phyloP scores from a whole-genome alignment of 495 filamentous ascomycete genomes.

The Penicillium alfredii region DNA sequence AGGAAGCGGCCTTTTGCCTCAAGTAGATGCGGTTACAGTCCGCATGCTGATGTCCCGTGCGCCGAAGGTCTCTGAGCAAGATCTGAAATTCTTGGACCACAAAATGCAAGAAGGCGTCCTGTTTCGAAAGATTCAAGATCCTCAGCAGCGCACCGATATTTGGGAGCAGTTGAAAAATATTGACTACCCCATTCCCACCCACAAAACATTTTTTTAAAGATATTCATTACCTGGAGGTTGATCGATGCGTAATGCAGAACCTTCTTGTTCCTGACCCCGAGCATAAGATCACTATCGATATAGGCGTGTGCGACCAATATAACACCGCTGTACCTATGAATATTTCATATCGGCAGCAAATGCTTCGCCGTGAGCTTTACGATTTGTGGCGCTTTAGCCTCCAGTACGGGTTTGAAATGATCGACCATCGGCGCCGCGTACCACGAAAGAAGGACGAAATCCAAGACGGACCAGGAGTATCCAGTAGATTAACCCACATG shows the following conservation, averaged over 20 bases:
- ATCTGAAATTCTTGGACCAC: neutral
- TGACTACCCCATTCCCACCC: constrained; percentile 4
- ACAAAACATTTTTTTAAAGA: constrained; percentile 11
- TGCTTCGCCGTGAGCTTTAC: neutral
- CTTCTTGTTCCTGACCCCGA: neutral
- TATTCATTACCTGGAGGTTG: constrained; percentile 5
- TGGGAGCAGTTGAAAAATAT: constrained; percentile 5
- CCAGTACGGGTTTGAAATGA: constrained; percentile 9
- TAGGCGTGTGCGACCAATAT: neutral
- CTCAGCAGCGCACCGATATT: neutral
- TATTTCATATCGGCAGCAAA: neutral
- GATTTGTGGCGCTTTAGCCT: constrained; percentile 11
- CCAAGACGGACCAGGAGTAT: neutral
- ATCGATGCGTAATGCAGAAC: constrained; percentile 2
- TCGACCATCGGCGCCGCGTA: constrained; percentile 6
- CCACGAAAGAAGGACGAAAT: constrained; percentile 5
- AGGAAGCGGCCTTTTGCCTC: neutral
- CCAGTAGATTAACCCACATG: neutral
- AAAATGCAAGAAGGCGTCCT: constrained; percentile 1
- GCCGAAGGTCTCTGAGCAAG: constrained; percentile 2
- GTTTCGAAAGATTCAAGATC: constrained; percentile 2
- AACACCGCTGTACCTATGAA: neutral
- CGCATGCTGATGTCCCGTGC: constrained; percentile 1
- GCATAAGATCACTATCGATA: constrained; percentile 1
- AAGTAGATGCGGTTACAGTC: constrained; percentile 4